Evolutionary conservation across 352 stramenopile species (phyloP).

Genomic region (Globisporangium canariense): DNA sequence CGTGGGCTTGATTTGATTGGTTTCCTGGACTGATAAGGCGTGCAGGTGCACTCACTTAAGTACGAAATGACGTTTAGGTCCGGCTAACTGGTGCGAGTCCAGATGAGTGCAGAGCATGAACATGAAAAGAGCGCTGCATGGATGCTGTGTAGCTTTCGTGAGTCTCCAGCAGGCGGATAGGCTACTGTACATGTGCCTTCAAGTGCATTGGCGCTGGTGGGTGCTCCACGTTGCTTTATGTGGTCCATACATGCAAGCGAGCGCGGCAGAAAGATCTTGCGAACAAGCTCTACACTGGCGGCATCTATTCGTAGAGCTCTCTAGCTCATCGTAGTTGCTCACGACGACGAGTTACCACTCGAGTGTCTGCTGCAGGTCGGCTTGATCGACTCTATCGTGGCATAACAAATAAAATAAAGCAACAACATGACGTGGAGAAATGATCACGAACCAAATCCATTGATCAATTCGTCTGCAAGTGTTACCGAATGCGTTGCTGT

Average conservation of each 20-base stretch:
- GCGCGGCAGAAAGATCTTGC: background rate
- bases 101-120: background rate
- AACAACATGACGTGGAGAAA: background rate
- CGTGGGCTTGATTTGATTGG: conserved; percentile 11
- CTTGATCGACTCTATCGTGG: background rate
- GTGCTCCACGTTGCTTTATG: background rate
- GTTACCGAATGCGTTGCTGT: background rate
- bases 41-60: background rate
- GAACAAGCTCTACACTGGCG: background rate
- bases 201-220: background rate
- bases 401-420: background rate
- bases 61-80: conserved; percentile 5
- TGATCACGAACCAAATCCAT: background rate
- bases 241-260: background rate
- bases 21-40: conserved; percentile 13
- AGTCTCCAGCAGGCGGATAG: background rate
- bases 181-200: background rate
- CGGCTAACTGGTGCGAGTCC: background rate
- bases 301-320: background rate
- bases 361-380: background rate
- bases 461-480: background rate
- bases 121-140: background rate
- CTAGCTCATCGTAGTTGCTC: background rate
- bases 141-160: background rate
- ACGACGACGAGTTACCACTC: no score